A percentile compares a stretch with the other conserved stretches of the same genome.
Evolutionary conservation across 2,329 filamentous ascomycete species (phyloP).

Genomic region (Stenocarpella maydis): DNA sequence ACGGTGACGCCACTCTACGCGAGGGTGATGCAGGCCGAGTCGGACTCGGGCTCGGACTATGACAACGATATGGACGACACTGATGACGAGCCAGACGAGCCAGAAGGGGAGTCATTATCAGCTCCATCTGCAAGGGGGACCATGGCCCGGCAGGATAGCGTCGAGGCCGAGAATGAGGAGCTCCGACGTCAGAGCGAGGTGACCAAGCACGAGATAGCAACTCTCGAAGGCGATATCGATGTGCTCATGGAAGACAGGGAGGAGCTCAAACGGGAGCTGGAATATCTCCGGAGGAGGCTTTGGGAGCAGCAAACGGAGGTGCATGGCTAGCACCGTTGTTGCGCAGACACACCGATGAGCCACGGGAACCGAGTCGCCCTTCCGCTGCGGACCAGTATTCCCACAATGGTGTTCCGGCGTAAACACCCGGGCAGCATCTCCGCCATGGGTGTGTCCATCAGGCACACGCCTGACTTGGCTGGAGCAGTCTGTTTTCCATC

Average conservation of each 20-base stretch:
- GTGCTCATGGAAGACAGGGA: constrained; percentile 14
- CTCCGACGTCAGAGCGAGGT: background rate
- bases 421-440: background rate
- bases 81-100: background rate
- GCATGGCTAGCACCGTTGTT: background rate
- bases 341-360: background rate
- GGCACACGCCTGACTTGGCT: background rate
- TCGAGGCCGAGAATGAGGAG: background rate
- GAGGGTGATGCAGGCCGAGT: background rate
- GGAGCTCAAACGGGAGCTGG: background rate
- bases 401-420: too few species aligned
- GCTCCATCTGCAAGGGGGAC: too few species aligned
- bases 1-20: constrained; percentile 6
- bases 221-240: constrained; percentile 1
- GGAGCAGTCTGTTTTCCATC: background rate
- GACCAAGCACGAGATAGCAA: background rate
- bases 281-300: background rate
- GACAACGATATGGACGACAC: background rate
- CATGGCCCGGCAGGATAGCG: background rate
- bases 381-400: background rate
- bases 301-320: background rate
- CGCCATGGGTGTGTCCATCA: too few species aligned
- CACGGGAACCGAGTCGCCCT: too few species aligned
- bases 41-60: background rate
- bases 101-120: background rate